Evolutionary conservation across 1,284 basidiomycete species (phyloP), one percentile per base, ranked within the genome.

Genomic region (Rhizoctonia solani): DNA sequence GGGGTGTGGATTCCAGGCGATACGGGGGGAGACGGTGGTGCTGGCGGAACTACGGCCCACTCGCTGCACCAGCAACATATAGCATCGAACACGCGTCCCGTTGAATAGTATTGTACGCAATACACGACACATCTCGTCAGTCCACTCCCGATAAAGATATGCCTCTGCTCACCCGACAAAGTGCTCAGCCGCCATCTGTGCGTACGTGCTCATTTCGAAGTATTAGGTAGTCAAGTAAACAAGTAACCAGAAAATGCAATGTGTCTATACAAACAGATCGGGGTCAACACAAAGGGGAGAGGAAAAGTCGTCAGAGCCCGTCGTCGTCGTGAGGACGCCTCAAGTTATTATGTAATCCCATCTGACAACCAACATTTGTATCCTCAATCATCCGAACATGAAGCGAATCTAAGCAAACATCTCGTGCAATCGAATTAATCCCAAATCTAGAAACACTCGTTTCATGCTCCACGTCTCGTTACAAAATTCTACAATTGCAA

Each of bases 401-500:
- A 8, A 16, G 8, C 37, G 8, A 39, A 16, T 39, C 16, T 16
- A 39, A 8, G 9, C 37, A 8, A 39, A 39, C 16, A 39, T 39
- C n/a, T n/a, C n/a, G n/a, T n/a, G n/a, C n/a, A n/a, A n/a, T 39
- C 37, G 37, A 8, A 39, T 39, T 39, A 39, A 16, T 8, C 8
- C 37, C 37, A 8, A 39, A 16, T 39, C 37, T 39, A 39, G 16
- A 39, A 39, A 39, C 37, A 39, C 9, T 39, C 8, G 9, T 8
- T 39, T 53, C 25, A 65, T 41, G 61, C 37, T 3, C 71, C 72
- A 13, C 72, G 54, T 13, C 72, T 56, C 11, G 72, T 68, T 11
- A 72, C 71, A 54, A 72, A 72, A 54, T 72, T 72, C 70, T 72
- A 52, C 8, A 4, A 9, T 39, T 16, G 37, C 16, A 16, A 39